phyloP scores from a whole-genome alignment of 768 basidiomycete genomes.

The Lentinula detonsa region DNA sequence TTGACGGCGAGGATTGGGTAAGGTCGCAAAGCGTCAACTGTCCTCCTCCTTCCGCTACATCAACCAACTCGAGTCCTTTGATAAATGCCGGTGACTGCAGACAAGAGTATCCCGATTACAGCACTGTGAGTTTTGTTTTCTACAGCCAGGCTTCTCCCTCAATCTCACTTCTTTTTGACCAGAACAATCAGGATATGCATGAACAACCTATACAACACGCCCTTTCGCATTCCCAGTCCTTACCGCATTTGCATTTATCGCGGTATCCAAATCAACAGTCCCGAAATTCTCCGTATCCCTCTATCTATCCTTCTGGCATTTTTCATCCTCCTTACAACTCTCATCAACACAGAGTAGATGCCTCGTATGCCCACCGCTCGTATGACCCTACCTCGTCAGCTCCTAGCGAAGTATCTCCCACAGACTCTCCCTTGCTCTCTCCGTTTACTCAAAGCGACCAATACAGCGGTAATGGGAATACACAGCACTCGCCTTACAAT shows the following conservation, averaged over 20 bases:
- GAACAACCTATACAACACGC: background rate
- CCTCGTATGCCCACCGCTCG: background rate
- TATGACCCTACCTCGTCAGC: background rate
- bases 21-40: background rate
- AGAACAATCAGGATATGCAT: background rate
- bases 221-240: conserved; percentile 1
- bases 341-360: background rate
- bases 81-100: background rate
- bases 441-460: background rate
- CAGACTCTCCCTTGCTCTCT: background rate
- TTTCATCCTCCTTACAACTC: background rate
- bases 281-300: background rate
- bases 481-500: background rate
- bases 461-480: background rate
- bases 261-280: background rate
- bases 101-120: background rate
- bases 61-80: background rate
- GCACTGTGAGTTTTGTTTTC: background rate
- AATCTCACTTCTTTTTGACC: background rate
- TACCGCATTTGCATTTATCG: background rate
- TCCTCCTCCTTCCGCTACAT: background rate
- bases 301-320: background rate
- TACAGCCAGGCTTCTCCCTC: background rate
- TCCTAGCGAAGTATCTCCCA: background rate
- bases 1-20: background rate